Evolutionary conservation across 148 eudicot species (phyloP).

Genomic region (Rhododendron mucronatum): DNA sequence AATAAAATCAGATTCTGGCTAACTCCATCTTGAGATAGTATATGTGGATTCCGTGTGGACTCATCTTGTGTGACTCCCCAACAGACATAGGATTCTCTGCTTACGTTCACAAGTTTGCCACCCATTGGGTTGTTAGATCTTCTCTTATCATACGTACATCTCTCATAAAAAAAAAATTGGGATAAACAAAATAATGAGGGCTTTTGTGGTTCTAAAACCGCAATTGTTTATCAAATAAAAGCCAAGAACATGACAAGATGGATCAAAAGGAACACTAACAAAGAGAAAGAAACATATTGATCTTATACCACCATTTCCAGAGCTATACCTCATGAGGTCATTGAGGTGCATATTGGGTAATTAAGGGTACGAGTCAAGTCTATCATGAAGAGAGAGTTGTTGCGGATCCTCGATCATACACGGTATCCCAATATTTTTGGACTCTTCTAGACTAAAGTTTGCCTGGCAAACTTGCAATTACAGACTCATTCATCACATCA

Average conservation of each 20-base stretch:
- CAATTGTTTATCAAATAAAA: background rate
- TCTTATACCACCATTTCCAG: background rate
- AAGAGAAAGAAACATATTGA: background rate
- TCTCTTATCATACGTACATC: background rate
- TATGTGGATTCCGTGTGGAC: background rate
- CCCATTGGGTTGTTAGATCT: background rate
- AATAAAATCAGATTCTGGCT: background rate
- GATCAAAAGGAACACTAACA: background rate
- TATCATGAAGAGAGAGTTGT: background rate
- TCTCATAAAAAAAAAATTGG: background rate
- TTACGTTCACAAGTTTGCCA: background rate
- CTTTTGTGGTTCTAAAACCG: background rate
- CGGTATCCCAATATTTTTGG: background rate
- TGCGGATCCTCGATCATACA: background rate
- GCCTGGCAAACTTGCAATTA: background rate
- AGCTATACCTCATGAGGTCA: background rate
- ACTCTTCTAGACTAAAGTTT: background rate
- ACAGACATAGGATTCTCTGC: background rate
- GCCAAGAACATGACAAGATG: background rate
- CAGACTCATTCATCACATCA: background rate
- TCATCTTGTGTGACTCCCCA: background rate
- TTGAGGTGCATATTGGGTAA: background rate
- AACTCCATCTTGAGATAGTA: background rate
- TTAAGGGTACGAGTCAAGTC: background rate
- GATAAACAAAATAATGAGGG: background rate